Evolutionary conservation across 176 grass and related monocot species (phyloP).

Genomic region (Zea luxurians): DNA sequence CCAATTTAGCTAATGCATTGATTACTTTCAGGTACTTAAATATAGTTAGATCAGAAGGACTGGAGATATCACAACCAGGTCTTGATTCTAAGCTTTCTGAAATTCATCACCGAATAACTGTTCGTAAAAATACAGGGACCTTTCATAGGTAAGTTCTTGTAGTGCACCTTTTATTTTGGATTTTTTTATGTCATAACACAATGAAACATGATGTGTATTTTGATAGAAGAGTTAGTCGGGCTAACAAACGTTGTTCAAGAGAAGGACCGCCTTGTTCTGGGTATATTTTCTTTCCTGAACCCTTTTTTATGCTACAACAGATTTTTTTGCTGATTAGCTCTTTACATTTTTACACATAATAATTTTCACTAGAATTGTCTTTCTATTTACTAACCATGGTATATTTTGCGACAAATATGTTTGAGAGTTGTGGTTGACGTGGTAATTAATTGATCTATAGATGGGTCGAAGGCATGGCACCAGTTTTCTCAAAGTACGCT

Average conservation of each 20-base stretch:
- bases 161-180: constrained; percentile 24
- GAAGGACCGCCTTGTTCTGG: constrained; percentile 83
- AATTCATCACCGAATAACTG: constrained; percentile 87
- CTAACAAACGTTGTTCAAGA: constrained; percentile 63
- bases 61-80: constrained; percentile 89
- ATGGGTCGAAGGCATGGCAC: constrained; percentile 91
- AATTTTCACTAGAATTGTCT: constrained; percentile 4
- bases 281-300: constrained; percentile 44
- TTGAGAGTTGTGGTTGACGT: not conserved
- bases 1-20: constrained; percentile 22
- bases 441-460: constrained; percentile 45
- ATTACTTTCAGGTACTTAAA: constrained; percentile 66
- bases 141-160: constrained; percentile 69
- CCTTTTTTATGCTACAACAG: constrained; percentile 21
- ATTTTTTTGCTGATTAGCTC: constrained; percentile 7
- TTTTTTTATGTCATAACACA: constrained; percentile 4
- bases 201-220: constrained; percentile 29
- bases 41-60: constrained; percentile 81
- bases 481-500: constrained; percentile 82
- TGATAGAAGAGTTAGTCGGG: constrained; percentile 66
- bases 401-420: not conserved
- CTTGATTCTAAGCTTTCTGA: constrained; percentile 75
- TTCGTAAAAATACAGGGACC: constrained; percentile 55
- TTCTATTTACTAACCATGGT: not conserved
- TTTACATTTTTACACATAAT: constrained; percentile 5